These are phyloP conservation scores for Neckera pumila DNA, from an alignment of 225 moss, liverwort and hornwort species.

Conservation along the genomic window DNA sequence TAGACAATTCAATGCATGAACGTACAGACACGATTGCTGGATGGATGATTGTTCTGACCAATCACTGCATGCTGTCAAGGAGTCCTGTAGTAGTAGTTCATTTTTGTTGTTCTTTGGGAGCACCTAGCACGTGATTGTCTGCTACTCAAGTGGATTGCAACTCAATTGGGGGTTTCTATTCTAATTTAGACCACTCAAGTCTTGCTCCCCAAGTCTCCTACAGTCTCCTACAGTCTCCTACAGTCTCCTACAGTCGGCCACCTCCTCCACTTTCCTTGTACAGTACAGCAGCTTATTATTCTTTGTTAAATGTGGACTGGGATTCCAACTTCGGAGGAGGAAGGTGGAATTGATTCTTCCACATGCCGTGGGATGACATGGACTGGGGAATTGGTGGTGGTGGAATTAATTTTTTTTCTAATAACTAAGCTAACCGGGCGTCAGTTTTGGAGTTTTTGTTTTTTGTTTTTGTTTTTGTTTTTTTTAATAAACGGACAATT, in stretches of 20 bases:
- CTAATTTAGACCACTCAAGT: no score
- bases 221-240: not conserved
- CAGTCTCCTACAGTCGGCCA: not conserved
- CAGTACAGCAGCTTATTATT: not conserved
- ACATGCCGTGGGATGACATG: not conserved
- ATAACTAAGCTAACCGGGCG: not conserved
- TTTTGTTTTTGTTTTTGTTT: no score
- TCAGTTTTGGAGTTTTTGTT: no score
- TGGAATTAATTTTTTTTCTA: not conserved
- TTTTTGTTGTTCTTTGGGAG: no score
- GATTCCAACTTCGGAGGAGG: not conserved
- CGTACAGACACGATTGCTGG: not conserved
- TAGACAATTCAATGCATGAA: not conserved
- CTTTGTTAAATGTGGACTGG: not conserved
- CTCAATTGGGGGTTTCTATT: not conserved
- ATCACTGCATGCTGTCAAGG: fast-evolving
- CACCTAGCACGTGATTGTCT: not conserved
- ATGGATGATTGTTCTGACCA: not conserved
- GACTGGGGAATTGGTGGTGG: not conserved
- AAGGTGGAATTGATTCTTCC: not conserved
- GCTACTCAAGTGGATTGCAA: not conserved
- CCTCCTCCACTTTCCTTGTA: not conserved
- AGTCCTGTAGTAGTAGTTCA: no score
- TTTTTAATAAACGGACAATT: no score
- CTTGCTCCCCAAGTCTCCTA: not conserved